A percentile compares a stretch with the other conserved stretches of the same genome.
Conservation (phyloP, 495 filamentous ascomycete species). For the Aspergillus ostianus region DNA sequence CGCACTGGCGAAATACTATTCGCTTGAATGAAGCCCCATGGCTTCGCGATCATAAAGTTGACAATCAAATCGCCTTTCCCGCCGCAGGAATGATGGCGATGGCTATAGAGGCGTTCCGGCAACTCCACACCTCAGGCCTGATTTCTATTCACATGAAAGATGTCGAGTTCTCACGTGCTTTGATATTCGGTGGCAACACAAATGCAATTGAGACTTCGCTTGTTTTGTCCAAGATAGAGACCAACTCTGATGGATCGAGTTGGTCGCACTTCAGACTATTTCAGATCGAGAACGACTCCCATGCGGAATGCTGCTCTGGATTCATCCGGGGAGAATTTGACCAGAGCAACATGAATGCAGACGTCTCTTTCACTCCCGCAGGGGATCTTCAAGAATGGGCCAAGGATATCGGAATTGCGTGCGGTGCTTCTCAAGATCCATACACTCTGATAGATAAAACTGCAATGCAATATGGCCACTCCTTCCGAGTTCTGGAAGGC, state of each 20-base stretch:
- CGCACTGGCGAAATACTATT: slow-evolving; percentile 30
- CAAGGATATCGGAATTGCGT: background rate
- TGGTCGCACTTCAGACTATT: slow-evolving; percentile 3
- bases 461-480: background rate
- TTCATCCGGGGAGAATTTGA: background rate
- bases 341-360: background rate
- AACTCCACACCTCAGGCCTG: slow-evolving; percentile 4
- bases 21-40: slow-evolving; percentile 32
- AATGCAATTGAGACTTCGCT: background rate
- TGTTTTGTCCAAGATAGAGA: background rate
- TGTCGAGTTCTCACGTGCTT: background rate
- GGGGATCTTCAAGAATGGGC: background rate
- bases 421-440: background rate
- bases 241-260: background rate
- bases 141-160: background rate
- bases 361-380: background rate
- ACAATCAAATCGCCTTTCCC: slow-evolving; percentile 30
- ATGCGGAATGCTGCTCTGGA: slow-evolving; percentile 2
- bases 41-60: slow-evolving; percentile 35
- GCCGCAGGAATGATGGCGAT: slow-evolving; percentile 38
- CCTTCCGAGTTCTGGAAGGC: too few species aligned
- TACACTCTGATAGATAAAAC: background rate
- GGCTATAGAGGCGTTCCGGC: slow-evolving; percentile 38
- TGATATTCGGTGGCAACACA: background rate
- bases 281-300: background rate